Evolutionary conservation across 2,329 filamentous ascomycete genomes (phyloP), one percentile per base, ranked within the genome.

Genomic region (Celoporthe dispersa): DNA sequence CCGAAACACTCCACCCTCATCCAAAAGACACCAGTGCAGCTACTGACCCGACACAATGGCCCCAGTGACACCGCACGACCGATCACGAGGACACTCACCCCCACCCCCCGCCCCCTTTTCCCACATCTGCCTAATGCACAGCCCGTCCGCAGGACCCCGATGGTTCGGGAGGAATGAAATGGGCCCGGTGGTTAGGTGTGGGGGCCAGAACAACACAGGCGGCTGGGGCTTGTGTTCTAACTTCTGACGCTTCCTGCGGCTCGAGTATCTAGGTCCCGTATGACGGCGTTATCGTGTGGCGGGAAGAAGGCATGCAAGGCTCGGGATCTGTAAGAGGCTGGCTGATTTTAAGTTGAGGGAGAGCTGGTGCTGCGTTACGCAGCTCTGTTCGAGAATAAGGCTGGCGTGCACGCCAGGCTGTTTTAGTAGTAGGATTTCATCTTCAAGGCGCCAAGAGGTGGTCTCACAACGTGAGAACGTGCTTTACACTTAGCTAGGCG

Each of bases 71-170:
- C 33, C 14, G 53, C 14, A 33, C 28, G 14, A 16, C 25, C 25
- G 28, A 55, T 57, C 53, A 57, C 28, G 14, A 57, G 53, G n/a
- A n/a, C n/a, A n/a, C n/a, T n/a, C n/a, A n/a, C n/a, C n/a, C n/a
- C n/a, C n/a, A 31, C 28, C 14, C 11, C 2, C 53, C 14, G 2
- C 14, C 28, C 4, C 6, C n/a, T 3, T 14, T 14, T 55, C 25
- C 51, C 14, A 33, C 53, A 57, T 31, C 28, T 31, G 53, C 53
- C 53, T 57, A 57, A 33, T 57, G 53, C 28, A 57, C 53, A 57
- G 53, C 53, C 53, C 25, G 12, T 33, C 44, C 14, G 14, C 25
- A 57, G 53, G 53, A 14, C 14, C 53, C 53, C 2, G 4, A 16
- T 11, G 25, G 51, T 5, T 55, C 51, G 28, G 53, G 53, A 57